Percentiles rank a stretch among this genome's conserved stretches.
Conservation (phyloP, 768 basidiomycete species). For the Calocera viscosa region DNA sequence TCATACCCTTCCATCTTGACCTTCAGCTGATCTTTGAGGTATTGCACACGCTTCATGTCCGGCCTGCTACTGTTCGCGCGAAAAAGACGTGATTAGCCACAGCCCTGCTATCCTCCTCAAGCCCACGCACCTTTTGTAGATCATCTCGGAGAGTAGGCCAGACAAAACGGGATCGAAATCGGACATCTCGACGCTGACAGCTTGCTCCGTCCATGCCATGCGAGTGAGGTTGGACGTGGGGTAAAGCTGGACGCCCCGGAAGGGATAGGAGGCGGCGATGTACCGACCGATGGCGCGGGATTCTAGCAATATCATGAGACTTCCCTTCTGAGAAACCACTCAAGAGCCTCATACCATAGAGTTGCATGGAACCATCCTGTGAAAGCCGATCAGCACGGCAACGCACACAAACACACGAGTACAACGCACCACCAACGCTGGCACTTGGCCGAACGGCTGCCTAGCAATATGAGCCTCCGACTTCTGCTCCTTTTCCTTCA, state of each 20-base stretch:
- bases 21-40: slow-evolving; percentile 24
- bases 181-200: slow-evolving; percentile 36
- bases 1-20: slow-evolving; percentile 45
- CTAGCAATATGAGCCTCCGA: slow-evolving; percentile 30
- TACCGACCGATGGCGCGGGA: slow-evolving; percentile 51
- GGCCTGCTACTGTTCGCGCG: slow-evolving; percentile 1
- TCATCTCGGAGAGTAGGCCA: slow-evolving; percentile 35
- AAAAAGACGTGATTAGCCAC: background rate
- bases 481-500: slow-evolving; percentile 33
- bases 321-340: background rate
- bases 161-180: slow-evolving; percentile 43
- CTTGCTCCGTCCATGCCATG: slow-evolving; percentile 38
- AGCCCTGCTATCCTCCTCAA: background rate
- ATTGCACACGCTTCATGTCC: slow-evolving; percentile 10
- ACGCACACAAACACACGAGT: background rate
- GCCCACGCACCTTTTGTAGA: slow-evolving; percentile 37
- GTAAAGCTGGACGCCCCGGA: slow-evolving; percentile 39
- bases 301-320: slow-evolving; percentile 25
- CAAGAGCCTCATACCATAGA: slow-evolving; percentile 30
- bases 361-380: slow-evolving; percentile 44
- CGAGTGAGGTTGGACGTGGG: slow-evolving; percentile 33
- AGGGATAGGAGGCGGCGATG: slow-evolving; percentile 41
- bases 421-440: slow-evolving; percentile 22
- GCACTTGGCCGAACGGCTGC: slow-evolving; percentile 57
- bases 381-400: too few species aligned